Evolutionary conservation across 1,284 basidiomycete genomes (phyloP).

Genomic region (Trametes polyzona): DNA sequence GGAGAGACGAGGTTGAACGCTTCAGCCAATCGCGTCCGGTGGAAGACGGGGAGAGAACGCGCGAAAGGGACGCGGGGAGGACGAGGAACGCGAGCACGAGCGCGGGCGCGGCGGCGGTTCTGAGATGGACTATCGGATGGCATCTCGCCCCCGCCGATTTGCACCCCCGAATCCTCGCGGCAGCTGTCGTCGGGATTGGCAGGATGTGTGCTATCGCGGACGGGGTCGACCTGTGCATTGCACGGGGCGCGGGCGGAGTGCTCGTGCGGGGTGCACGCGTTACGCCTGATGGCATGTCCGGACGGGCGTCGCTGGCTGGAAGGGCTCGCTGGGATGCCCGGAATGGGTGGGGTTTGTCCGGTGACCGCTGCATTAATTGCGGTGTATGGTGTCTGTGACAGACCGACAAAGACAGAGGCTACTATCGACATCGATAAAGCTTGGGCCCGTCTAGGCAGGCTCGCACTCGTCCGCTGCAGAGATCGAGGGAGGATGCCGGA

Average conservation of each 20-base stretch:
- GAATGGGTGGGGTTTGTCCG: too few relatives aligned
- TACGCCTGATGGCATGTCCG: not conserved
- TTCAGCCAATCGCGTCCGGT: conserved; percentile 11
- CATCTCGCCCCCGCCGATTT: conserved; percentile 27
- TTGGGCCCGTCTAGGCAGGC: conserved; percentile 22
- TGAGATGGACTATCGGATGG: conserved; percentile 26
- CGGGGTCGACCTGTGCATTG: not conserved
- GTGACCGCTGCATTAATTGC: not conserved
- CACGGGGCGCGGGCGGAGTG: not conserved
- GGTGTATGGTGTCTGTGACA: not conserved
- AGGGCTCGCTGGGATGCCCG: not conserved
- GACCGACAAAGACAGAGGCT: not conserved
- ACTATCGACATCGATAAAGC: conserved; percentile 30
- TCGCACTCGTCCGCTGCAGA: conserved; percentile 17
- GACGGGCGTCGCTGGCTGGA: not conserved
- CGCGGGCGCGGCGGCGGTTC: conserved; percentile 17
- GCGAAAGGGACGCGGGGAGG: too few relatives aligned
- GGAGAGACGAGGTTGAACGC: conserved; percentile 2
- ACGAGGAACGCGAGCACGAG: too few relatives aligned
- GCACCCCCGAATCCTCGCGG: conserved; percentile 26
- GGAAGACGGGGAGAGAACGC: conserved; percentile 2
- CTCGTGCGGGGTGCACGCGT: not conserved
- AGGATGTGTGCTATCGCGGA: conserved; percentile 6
- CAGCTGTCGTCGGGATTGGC: conserved; percentile 14
- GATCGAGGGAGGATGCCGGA: conserved; percentile 35